phyloP scores from a whole-genome alignment of 768 basidiomycete genomes.

The Coprinopsis cinerea region DNA sequence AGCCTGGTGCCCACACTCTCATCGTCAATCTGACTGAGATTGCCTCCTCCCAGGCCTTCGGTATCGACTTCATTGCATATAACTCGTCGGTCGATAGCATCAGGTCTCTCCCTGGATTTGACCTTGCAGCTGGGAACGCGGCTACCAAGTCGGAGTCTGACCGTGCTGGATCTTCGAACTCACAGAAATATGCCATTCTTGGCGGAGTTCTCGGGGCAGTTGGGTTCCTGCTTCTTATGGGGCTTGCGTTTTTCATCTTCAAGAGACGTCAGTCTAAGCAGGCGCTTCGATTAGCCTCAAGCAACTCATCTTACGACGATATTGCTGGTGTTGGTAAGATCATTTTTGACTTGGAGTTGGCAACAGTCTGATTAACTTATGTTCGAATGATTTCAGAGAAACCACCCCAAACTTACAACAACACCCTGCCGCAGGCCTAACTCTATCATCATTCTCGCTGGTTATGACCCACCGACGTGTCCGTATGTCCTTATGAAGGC shows the following conservation, averaged over 20 bases:
- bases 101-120: conserved; percentile 13
- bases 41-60: conserved; percentile 23
- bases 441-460: no score
- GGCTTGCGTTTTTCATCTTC: conserved; percentile 13
- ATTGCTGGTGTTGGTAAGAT: conserved; percentile 5
- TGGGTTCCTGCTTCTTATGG: conserved; percentile 6
- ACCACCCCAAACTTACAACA: no score
- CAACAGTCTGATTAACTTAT: no score
- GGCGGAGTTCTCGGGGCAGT: conserved; percentile 15
- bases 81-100: conserved; percentile 27
- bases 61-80: conserved; percentile 36
- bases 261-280: conserved; percentile 2
- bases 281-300: conserved; percentile 4
- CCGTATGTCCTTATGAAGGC: no score
- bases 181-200: conserved; percentile 16
- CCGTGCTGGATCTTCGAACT: neutral
- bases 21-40: conserved; percentile 32
- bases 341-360: neutral
- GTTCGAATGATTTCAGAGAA: no score
- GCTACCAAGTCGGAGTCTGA: conserved; percentile 3
- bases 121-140: conserved; percentile 10
- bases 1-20: conserved; percentile 31
- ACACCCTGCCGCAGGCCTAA: no score
- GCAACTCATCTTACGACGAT: conserved; percentile 8
- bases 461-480: no score